Base-by-base conservation (phyloP, 805 yeast genomes). In the Wickerhamiella parazyma region DNA sequence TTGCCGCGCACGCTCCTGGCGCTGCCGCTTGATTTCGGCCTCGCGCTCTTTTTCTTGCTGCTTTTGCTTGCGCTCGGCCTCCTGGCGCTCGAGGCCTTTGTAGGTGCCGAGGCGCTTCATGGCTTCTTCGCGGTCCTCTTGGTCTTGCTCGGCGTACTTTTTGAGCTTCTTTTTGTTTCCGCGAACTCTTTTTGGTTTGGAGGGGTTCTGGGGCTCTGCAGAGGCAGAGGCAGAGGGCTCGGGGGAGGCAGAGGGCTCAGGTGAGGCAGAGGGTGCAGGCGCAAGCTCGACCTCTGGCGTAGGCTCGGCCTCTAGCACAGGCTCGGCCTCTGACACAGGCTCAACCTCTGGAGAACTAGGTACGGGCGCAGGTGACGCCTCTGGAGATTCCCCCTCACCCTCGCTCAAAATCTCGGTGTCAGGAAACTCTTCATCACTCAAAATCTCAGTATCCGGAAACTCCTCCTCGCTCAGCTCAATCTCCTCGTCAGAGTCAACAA, bases 111-210 rank as follows among this genome's bases (percentile, higher is more conserved):
- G 63, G 1, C 80, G 82, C 46, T 80, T 76, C 81, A 89, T 76
- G 50, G 93, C 70, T 45, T 79, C 53, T 37, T 62, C 54, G 45
- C 86, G 72, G 54, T 89, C 97, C 45, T 82, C 91, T 42, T 84
- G 95, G 58, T 89, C 97, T 62, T 89, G 97, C 47, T 80, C 86
- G 3, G 78, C 84, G 55, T 89, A 89, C 56, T 87, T 89, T 48
- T 73, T 69, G 33, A 79, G 79, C 45, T 85, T 81, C 56, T 86
- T 86, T 55, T 80, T 84, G 61, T 81, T 85, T 38, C 97, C 96
- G 54, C 96, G 74, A 6, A 78, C 76, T 31, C 66, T 34, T 21
- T 39, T 39, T 21, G 42, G 42, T 20, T 19, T 20, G 3, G 38
- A n/a, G 19, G 19, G 20, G 38, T 18, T 35, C 6, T 12, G 37